Base-by-base conservation (phyloP, 129 eudicot genomes). In the Artemisia argyi region DNA sequence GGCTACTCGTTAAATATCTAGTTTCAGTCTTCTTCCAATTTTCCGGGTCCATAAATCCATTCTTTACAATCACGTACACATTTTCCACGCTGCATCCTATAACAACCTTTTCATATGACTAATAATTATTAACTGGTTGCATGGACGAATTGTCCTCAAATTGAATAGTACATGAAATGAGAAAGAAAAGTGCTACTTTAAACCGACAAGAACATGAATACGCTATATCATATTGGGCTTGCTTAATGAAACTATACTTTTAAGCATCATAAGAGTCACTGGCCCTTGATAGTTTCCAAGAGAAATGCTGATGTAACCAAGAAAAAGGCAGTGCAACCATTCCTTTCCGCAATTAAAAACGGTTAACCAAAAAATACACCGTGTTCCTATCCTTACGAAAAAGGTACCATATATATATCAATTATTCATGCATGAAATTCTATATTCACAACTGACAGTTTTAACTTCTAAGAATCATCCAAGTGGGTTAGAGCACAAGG, bases 391-490 rank as follows among this genome's bases (percentile, higher is more conserved):
- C 32, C 62, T 65, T 66, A 1, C 49, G 44, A 52, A 39, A 53
- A 66, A 53, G 63, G 71, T 30, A 39, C 44, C 44, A 35, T 35
- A 5, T 28, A n/a, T 22, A n/a, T n/a, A 17, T 19, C 57, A 17
- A 65, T 65, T 65, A 39, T 74, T 35, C 48, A 58, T 72, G 68
- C 75, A 72, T 46, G 47, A 10, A 0, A 56, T 13, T 50, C 26
- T 53, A 52, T 47, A 18, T 39, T 58, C 44, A 58, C 53, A 42
- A 18, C 67, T 72, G 57, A 71, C 73, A 78, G 73, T 71, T 78
- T 63, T 77, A 78, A 78, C 76, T 78, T 78, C 14, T 17, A 78
- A 63, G 68, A 78, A 69, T 78, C 72, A 68, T 73, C 74, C 80
- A 76, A 57, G 56, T 51, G 63, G 46, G 82, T 76, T 35, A n/a